phyloP scores from a whole-genome alignment of 2,329 filamentous ascomycete species.

The Diplocarpon rosae region DNA sequence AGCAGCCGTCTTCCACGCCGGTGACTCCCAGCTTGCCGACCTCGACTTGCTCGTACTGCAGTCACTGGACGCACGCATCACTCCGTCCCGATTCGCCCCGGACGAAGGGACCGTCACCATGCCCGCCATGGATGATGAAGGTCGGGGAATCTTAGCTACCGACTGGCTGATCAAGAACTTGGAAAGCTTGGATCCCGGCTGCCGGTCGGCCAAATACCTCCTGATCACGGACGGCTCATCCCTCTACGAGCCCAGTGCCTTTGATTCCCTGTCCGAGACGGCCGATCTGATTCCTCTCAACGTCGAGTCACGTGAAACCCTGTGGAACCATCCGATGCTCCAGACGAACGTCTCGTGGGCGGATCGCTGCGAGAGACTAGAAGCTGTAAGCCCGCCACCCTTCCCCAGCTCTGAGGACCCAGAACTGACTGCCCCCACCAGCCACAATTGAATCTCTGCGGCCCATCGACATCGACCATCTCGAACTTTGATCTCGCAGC shows the following conservation, averaged over 20 bases:
- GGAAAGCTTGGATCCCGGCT: not conserved
- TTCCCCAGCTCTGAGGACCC: not conserved
- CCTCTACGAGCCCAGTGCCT: constrained; percentile 5
- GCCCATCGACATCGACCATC: not conserved
- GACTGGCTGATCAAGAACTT: constrained; percentile 7
- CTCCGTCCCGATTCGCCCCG: too few relatives aligned
- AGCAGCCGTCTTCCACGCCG: constrained; percentile 1
- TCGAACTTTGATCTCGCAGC: constrained; percentile 4
- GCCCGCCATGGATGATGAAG: not conserved
- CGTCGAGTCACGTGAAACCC: constrained; percentile 1
- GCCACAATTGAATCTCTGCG: constrained; percentile 3
- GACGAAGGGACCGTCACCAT: not conserved
- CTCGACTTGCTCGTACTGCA: not conserved
- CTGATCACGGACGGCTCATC: constrained; percentile 6
- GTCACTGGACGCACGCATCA: constrained; percentile 4
- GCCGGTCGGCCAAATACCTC: constrained; percentile 5
- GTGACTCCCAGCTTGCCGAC: not conserved
- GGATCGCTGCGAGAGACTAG: constrained; percentile 1
- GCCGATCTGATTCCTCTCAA: constrained; percentile 4
- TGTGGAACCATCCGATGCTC: constrained; percentile 3
- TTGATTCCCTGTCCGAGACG: constrained; percentile 1
- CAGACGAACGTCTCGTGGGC: constrained; percentile 3
- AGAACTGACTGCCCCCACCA: not conserved
- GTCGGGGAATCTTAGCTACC: not conserved
- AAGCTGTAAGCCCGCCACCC: constrained; percentile 1